phyloP scores from a whole-genome alignment of 1,284 basidiomycete genomes.

The Psilocybe mexicana region DNA sequence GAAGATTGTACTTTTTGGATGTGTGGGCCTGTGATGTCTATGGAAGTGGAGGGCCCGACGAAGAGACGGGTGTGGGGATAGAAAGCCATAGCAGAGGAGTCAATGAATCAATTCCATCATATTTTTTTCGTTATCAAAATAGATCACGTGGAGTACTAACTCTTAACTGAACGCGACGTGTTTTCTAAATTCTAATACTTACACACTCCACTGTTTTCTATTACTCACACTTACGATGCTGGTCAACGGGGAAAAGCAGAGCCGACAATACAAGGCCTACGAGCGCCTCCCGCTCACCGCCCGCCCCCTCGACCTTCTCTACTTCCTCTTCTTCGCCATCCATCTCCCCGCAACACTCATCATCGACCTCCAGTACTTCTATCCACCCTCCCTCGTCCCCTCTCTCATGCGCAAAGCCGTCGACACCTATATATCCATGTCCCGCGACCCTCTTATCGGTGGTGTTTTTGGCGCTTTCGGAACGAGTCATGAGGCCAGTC shows the following conservation, averaged over 20 bases:
- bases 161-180: not conserved
- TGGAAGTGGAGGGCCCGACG: constrained; percentile 31
- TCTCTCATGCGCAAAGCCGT: constrained; percentile 41
- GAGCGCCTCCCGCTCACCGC: constrained; percentile 39
- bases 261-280: constrained; percentile 3
- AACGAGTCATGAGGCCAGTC: constrained; percentile 28
- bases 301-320: constrained; percentile 63
- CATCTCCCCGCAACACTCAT: constrained; percentile 67
- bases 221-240: constrained; percentile 9
- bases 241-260: constrained; percentile 22
- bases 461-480: constrained; percentile 49
- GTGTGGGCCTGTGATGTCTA: constrained; percentile 58
- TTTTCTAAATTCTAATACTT: not conserved
- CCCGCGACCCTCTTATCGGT: constrained; percentile 65
- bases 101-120: no score
- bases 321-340: constrained; percentile 62
- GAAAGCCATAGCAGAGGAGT: not conserved
- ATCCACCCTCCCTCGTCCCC: constrained; percentile 55
- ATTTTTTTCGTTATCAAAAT: constrained; percentile 4
- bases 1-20: constrained; percentile 55
- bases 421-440: constrained; percentile 48
- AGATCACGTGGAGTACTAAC: constrained; percentile 7
- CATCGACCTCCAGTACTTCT: constrained; percentile 71
- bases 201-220: not conserved
- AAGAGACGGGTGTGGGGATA: constrained; percentile 53